These are phyloP conservation scores for Physcia stellaris DNA, from an alignment of 495 filamentous ascomycete genomes.

Conservation along the genomic window DNA sequence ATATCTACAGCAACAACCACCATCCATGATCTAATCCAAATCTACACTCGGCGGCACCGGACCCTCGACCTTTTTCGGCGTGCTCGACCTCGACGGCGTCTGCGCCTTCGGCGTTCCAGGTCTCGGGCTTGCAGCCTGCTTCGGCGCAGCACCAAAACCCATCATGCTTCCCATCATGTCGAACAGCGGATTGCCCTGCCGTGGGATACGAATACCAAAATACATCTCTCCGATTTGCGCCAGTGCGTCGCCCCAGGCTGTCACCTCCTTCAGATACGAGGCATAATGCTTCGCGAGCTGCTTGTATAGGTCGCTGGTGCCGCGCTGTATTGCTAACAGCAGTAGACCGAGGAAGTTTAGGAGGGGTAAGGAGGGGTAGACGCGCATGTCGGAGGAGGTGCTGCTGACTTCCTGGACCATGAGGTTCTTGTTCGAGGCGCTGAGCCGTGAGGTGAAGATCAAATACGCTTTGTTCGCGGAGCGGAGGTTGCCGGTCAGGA, in stretches of 20 bases:
- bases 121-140: too few species aligned
- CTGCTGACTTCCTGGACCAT: constrained; percentile 71
- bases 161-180: constrained; percentile 98
- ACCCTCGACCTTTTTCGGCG: constrained; percentile 33
- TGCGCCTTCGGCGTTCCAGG: constrained; percentile 24
- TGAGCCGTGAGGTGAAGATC: constrained; percentile 63
- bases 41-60: constrained; percentile 35
- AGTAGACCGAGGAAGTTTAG: constrained; percentile 85
- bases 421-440: constrained; percentile 51
- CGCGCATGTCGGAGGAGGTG: constrained; percentile 54
- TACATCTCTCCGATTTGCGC: constrained; percentile 90
- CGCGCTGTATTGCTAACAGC: constrained; percentile 70
- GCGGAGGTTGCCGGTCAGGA: constrained; percentile 78
- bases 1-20: background rate
- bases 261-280: constrained; percentile 56
- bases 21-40: constrained; percentile 30
- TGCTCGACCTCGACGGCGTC: too few species aligned
- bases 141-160: constrained; percentile 56
- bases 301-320: constrained; percentile 65
- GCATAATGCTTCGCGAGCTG: constrained; percentile 73
- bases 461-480: constrained; percentile 72
- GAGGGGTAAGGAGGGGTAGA: constrained; percentile 75
- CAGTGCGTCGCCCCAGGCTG: constrained; percentile 69
- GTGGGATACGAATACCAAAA: constrained; percentile 83
- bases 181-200: constrained; percentile 76